Conservation (phyloP, 768 basidiomycete genomes). For the Termitomyces heimii region DNA sequence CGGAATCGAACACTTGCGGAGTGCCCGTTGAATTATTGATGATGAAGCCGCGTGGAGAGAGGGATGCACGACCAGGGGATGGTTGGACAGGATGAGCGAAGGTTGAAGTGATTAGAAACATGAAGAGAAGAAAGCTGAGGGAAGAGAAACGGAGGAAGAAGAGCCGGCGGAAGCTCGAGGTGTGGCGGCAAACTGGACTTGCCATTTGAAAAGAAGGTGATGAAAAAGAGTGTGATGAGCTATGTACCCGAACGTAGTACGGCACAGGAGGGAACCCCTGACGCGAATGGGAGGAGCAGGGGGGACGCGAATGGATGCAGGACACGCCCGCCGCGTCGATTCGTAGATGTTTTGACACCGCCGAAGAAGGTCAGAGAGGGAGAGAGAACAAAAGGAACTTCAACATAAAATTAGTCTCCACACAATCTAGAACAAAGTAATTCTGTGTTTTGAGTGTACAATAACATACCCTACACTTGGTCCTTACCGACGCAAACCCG, state of each 20-base stretch:
- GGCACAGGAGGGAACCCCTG: not conserved
- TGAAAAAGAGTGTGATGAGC: conserved; percentile 13
- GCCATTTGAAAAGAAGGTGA: conserved; percentile 9
- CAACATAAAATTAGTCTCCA: not conserved
- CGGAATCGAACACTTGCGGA: conserved; percentile 38
- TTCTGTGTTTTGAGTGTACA: not conserved
- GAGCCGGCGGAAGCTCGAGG: conserved; percentile 4
- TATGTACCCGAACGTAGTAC: not conserved
- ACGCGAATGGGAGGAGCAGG: not conserved
- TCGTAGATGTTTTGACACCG: not conserved
- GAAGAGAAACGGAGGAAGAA: conserved; percentile 5
- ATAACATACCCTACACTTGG: not conserved
- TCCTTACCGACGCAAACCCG: conserved; percentile 8
- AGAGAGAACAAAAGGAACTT: not conserved
- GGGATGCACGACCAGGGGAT: not conserved
- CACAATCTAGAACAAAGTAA: not conserved
- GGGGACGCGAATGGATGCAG: not conserved
- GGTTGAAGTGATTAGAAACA: not conserved
- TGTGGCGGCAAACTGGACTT: conserved; percentile 6
- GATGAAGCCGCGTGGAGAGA: conserved; percentile 12
- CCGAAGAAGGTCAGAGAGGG: not conserved
- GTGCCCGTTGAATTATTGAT: conserved; percentile 32
- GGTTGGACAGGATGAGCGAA: conserved; percentile 2
- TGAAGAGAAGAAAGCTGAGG: not conserved
- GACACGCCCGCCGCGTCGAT: not conserved